Conservation (phyloP, 2,329 filamentous ascomycete species). For the Nigrospora sphaerica region DNA sequence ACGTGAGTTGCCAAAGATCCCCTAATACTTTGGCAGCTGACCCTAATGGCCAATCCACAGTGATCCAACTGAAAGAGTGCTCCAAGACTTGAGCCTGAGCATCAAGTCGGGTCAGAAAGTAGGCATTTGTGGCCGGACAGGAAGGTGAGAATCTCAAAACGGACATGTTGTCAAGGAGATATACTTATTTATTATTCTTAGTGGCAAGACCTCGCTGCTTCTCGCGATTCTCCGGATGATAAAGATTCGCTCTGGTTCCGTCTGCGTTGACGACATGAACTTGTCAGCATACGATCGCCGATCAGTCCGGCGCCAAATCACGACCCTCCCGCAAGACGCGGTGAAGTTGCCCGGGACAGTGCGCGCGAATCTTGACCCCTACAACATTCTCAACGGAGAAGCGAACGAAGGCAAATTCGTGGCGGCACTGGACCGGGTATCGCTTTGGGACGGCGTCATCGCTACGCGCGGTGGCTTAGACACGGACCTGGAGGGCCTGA, state of each 20-base stretch:
- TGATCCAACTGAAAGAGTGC: not conserved
- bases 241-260: constrained; percentile 9
- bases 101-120: constrained; percentile 2
- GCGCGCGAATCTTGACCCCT: not conserved
- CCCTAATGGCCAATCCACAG: too few relatives aligned
- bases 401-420: too few relatives aligned
- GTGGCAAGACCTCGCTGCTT: constrained; percentile 2
- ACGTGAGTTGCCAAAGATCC: not conserved
- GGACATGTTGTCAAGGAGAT: not conserved
- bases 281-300: not conserved
- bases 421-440: too few relatives aligned
- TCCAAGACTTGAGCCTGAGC: not conserved
- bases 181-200: not conserved
- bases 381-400: too few relatives aligned
- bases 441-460: not conserved
- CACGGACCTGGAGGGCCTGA: not conserved
- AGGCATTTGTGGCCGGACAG: constrained; percentile 3
- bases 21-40: too few relatives aligned
- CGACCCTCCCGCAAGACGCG: constrained; percentile 2
- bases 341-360: constrained; percentile 1
- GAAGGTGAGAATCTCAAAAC: constrained; percentile 1
- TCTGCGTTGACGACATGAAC: constrained; percentile 1
- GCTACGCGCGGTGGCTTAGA: not conserved
- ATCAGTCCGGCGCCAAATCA: not conserved
- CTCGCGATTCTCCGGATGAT: not conserved